These are phyloP conservation scores for Moesziomyces parantarcticus DNA, from an alignment of 1,284 basidiomycete species.

Conservation along the genomic window DNA sequence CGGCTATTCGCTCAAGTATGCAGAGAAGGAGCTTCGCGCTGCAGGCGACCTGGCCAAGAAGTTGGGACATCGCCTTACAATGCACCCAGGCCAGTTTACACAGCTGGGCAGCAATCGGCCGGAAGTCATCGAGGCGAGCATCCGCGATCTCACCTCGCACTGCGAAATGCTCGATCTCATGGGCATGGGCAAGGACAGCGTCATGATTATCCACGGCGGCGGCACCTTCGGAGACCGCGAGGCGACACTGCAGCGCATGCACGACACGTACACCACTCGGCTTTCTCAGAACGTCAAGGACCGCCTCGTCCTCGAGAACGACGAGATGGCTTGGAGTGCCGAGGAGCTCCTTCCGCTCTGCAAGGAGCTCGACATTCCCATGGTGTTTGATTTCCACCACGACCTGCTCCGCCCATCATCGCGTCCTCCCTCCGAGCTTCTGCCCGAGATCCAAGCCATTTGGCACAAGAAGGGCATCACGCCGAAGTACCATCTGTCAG, in stretches of 20 bases:
- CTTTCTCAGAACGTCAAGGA: slow-evolving; percentile 77
- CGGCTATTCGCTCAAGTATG: slow-evolving; percentile 82
- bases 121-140: slow-evolving; percentile 78
- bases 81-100: slow-evolving; percentile 84
- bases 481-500: slow-evolving; percentile 89
- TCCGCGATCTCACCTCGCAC: slow-evolving; percentile 85
- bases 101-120: slow-evolving; percentile 82
- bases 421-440: slow-evolving; percentile 71
- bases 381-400: slow-evolving; percentile 68
- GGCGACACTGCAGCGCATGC: slow-evolving; percentile 78
- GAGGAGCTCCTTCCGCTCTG: slow-evolving; percentile 86
- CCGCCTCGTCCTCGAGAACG: slow-evolving; percentile 87
- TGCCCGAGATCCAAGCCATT: slow-evolving; percentile 79
- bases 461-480: slow-evolving; percentile 78
- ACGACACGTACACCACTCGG: slow-evolving; percentile 74
- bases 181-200: slow-evolving; percentile 79
- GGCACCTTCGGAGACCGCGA: slow-evolving; percentile 84
- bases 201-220: slow-evolving; percentile 78
- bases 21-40: slow-evolving; percentile 72
- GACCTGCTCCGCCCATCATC: slow-evolving; percentile 67
- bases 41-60: slow-evolving; percentile 80
- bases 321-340: slow-evolving; percentile 88
- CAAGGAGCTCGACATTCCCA: slow-evolving; percentile 82
- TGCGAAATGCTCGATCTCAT: slow-evolving; percentile 85
- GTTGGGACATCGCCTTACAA: slow-evolving; percentile 83